These are phyloP conservation scores for Chrysosporium keratinophilum DNA, from an alignment of 2,329 filamentous ascomycete genomes.

Conservation along the genomic window DNA sequence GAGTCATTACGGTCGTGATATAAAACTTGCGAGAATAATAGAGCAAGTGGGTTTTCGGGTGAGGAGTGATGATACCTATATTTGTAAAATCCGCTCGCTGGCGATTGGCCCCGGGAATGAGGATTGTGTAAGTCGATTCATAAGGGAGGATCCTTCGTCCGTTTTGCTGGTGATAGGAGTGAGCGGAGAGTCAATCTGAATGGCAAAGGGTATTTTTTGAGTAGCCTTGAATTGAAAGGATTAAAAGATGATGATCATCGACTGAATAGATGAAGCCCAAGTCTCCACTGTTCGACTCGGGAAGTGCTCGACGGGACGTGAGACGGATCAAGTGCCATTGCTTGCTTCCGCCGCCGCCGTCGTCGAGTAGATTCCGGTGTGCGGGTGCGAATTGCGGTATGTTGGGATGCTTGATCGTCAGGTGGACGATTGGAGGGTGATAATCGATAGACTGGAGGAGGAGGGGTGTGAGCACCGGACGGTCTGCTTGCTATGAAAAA, in stretches of 20 bases:
- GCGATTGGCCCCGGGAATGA: too few relatives aligned
- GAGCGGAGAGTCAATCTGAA: too few relatives aligned
- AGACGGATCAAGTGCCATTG: not conserved
- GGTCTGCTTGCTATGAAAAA: not conserved
- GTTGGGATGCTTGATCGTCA: not conserved
- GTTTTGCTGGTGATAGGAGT: too few relatives aligned
- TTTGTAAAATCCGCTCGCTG: too few relatives aligned
- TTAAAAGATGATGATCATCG: not conserved
- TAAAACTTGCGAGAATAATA: too few relatives aligned
- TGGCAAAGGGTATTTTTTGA: too few relatives aligned
- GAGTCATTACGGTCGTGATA: too few relatives aligned
- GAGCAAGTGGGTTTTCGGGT: too few relatives aligned
- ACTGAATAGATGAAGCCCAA: not conserved
- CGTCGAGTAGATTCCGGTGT: not conserved
- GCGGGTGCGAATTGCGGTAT: not conserved
- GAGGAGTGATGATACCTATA: too few relatives aligned
- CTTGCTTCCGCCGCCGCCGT: constrained; percentile 3
- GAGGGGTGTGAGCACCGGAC: not conserved
- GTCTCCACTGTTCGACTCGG: not conserved
- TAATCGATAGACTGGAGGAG: not conserved
- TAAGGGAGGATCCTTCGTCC: too few relatives aligned
- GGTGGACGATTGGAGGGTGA: not conserved
- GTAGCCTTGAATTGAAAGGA: too few relatives aligned
- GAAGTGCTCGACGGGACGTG: not conserved
- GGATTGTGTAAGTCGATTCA: too few relatives aligned